phyloP scores from a whole-genome alignment of 2,329 filamentous ascomycete genomes.

The Cladosporium sp. region DNA sequence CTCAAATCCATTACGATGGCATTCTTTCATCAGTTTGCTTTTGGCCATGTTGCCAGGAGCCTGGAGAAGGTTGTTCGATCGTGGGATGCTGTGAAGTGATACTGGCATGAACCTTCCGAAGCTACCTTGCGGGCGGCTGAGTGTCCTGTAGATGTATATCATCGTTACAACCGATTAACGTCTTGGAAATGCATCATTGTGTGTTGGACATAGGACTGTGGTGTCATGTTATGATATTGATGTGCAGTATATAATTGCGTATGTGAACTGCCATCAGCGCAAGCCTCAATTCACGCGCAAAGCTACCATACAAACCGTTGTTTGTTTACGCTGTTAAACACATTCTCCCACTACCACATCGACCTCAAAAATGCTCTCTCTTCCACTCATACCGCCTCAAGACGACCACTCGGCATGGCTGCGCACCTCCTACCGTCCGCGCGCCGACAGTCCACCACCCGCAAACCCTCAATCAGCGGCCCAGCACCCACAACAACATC shows the following conservation, averaged over 20 bases:
- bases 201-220: not conserved
- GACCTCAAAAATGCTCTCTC: conserved; percentile 30
- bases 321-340: conserved; percentile 13
- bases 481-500: conserved; percentile 18
- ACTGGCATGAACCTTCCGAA: not conserved
- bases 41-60: not conserved
- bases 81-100: not conserved
- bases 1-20: not conserved
- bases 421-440: conserved; percentile 12
- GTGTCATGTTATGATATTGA: not conserved
- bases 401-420: conserved; percentile 27
- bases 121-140: not conserved
- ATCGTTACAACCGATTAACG: not conserved
- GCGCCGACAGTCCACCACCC: conserved; percentile 26
- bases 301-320: not conserved
- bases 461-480: conserved; percentile 32
- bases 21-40: conserved; percentile 9
- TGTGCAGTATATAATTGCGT: not conserved
- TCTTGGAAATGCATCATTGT: not conserved
- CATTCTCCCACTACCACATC: not conserved
- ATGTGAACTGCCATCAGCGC: not conserved
- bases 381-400: conserved; percentile 36
- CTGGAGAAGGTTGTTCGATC: conserved; percentile 9
- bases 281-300: not conserved
- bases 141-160: not conserved